These are phyloP conservation scores for Monilinia laxa DNA, from an alignment of 2,329 filamentous ascomycete genomes.

Conservation along the genomic window DNA sequence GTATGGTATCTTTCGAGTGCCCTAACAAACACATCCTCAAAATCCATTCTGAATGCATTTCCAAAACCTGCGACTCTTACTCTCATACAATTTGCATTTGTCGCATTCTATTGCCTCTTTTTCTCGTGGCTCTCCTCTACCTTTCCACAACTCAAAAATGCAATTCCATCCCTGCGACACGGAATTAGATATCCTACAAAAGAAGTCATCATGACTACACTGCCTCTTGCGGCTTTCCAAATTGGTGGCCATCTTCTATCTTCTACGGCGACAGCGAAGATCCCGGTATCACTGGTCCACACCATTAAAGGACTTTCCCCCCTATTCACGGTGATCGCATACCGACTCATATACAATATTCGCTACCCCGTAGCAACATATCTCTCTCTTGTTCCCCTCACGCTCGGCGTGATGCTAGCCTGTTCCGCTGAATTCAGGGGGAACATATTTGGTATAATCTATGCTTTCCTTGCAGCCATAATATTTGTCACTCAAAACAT, in stretches of 20 bases:
- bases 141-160: slow-evolving; percentile 68
- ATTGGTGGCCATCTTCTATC: slow-evolving; percentile 91
- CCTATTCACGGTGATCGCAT: slow-evolving; percentile 90
- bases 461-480: slow-evolving; percentile 84
- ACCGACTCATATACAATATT: slow-evolving; percentile 85
- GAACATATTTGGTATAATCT: slow-evolving; percentile 85
- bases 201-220: slow-evolving; percentile 80
- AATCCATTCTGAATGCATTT: slow-evolving; percentile 90
- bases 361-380: slow-evolving; percentile 86
- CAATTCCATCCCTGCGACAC: slow-evolving; percentile 76
- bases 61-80: slow-evolving; percentile 90
- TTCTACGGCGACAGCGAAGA: slow-evolving; percentile 89
- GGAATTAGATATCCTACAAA: slow-evolving; percentile 78
- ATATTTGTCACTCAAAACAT: slow-evolving; percentile 99
- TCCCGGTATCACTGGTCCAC: slow-evolving; percentile 94
- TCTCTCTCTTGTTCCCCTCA: slow-evolving; percentile 84
- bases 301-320: slow-evolving; percentile 98
- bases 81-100: slow-evolving; percentile 88
- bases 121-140: slow-evolving; percentile 72
- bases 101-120: slow-evolving; percentile 81
- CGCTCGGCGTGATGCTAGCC: slow-evolving; percentile 90
- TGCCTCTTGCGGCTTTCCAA: slow-evolving; percentile 92
- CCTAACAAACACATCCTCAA: slow-evolving; percentile 95
- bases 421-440: slow-evolving; percentile 90
- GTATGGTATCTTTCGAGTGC: slow-evolving; percentile 96